These are phyloP conservation scores for Chlorophyllum brunneum DNA, from an alignment of 768 basidiomycete species.

Conservation along the genomic window DNA sequence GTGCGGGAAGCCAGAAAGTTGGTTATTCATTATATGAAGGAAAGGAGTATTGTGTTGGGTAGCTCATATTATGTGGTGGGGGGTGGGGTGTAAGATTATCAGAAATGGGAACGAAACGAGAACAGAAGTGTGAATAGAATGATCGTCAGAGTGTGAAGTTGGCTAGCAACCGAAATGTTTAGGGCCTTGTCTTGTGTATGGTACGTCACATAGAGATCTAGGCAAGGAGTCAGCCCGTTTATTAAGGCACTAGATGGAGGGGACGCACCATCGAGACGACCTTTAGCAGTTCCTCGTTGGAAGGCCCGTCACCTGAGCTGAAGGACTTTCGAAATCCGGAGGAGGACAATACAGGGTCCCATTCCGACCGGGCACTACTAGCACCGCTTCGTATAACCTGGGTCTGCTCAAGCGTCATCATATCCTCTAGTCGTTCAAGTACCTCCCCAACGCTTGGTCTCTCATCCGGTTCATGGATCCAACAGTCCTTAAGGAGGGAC, in stretches of 20 bases:
- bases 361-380: not conserved
- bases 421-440: conserved; percentile 5
- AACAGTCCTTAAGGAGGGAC: conserved; percentile 8
- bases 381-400: not conserved
- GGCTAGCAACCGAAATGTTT: too few relatives aligned
- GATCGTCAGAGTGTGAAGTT: too few relatives aligned
- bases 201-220: too few relatives aligned
- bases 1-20: not conserved
- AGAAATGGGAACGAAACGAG: too few relatives aligned
- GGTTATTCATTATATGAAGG: not conserved
- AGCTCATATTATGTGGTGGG: too few relatives aligned
- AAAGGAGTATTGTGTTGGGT: not conserved
- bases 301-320: not conserved
- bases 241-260: too few relatives aligned
- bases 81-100: too few relatives aligned
- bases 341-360: not conserved
- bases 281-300: not conserved
- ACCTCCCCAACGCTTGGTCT: conserved; percentile 1
- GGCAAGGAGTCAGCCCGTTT: too few relatives aligned
- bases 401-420: conserved; percentile 7
- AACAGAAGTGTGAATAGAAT: too few relatives aligned
- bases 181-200: too few relatives aligned
- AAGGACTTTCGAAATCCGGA: conserved; percentile 6
- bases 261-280: conserved; percentile 9
- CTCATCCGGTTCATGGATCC: conserved; percentile 5